phyloP scores from a whole-genome alignment of 805 yeast genomes.

The Zygoascus ofunaensis region DNA sequence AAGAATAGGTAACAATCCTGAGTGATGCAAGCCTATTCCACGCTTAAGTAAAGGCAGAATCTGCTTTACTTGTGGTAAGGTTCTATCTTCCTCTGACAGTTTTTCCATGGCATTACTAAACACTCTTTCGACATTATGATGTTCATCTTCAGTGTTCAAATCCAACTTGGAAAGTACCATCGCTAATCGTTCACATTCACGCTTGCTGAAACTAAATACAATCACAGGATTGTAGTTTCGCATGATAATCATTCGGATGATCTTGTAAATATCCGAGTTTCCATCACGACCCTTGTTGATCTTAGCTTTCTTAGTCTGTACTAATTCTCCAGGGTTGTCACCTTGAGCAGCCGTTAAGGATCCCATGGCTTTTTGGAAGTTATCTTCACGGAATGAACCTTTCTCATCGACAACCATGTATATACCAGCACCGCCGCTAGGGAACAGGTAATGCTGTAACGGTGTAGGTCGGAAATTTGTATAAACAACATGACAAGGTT shows the following conservation, averaged over 20 bases:
- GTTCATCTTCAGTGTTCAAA: constrained; percentile 88
- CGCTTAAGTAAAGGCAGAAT: constrained; percentile 80
- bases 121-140: constrained; percentile 81
- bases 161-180: constrained; percentile 92
- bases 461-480: constrained; percentile 99
- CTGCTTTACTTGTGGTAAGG: constrained; percentile 88
- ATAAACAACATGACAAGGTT: constrained; percentile 97
- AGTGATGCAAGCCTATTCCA: constrained; percentile 98
- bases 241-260: constrained; percentile 96
- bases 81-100: constrained; percentile 83
- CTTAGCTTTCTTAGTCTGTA: constrained; percentile 63
- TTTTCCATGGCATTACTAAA: constrained; percentile 83
- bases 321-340: constrained; percentile 66
- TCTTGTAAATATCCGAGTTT: constrained; percentile 89
- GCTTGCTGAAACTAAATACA: constrained; percentile 94
- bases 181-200: constrained; percentile 94
- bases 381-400: constrained; percentile 91
- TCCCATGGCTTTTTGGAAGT: constrained; percentile 97
- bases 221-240: constrained; percentile 96
- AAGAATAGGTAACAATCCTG: constrained; percentile 86
- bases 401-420: constrained; percentile 97
- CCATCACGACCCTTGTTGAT: constrained; percentile 81
- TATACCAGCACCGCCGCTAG: constrained; percentile 98
- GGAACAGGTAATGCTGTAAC: constrained; percentile 91
- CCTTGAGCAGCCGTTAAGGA: constrained; percentile 75